phyloP scores from a whole-genome alignment of 192 early-diverging fungal genomes.

The Physocladia obscura region DNA sequence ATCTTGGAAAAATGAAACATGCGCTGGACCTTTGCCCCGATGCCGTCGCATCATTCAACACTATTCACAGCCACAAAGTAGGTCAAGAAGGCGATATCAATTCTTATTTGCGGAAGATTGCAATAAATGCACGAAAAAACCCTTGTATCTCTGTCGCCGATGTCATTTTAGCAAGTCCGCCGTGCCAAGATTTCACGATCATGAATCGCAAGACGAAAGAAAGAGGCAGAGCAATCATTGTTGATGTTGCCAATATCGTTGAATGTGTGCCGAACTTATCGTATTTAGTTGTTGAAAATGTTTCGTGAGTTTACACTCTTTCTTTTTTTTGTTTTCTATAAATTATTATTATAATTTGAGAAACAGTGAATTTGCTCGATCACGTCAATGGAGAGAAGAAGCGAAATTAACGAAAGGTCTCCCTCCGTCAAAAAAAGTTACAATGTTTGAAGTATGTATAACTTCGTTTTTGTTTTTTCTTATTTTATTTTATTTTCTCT shows the following conservation, averaged over 20 bases:
- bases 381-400: background rate
- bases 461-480: background rate
- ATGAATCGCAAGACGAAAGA: background rate
- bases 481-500: background rate
- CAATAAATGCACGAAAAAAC: background rate
- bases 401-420: no score
- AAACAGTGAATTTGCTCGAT: slow-evolving; percentile 6
- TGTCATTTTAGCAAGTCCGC: background rate
- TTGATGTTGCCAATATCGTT: slow-evolving; percentile 3
- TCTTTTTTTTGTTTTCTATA: no score
- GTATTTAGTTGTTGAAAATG: slow-evolving; percentile 5
- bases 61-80: background rate
- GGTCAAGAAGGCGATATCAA: background rate
- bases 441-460: slow-evolving; percentile 12
- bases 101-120: background rate
- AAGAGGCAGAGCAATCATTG: slow-evolving; percentile 2
- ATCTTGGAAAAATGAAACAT: background rate
- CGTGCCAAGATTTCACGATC: slow-evolving; percentile 15
- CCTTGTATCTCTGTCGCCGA: background rate
- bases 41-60: slow-evolving; percentile 3
- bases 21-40: slow-evolving; percentile 1
- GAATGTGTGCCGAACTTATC: background rate
- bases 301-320: slow-evolving; percentile 2
- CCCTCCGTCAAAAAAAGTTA: background rate
- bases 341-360: background rate